These are phyloP conservation scores for Juncus inflexus DNA, from an alignment of 176 grass and related monocot genomes.

Conservation along the genomic window DNA sequence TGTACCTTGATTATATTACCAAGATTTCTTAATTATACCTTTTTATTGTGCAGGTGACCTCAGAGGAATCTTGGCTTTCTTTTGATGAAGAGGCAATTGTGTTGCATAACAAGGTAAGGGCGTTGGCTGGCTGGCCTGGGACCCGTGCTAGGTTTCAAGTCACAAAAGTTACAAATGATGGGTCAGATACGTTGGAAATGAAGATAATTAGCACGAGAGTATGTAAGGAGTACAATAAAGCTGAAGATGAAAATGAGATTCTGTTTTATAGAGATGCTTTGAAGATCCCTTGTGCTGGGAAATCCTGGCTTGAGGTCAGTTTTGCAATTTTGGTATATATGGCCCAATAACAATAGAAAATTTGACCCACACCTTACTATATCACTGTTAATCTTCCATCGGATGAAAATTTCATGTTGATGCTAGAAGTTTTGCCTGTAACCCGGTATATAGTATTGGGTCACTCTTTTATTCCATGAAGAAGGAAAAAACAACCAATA, in stretches of 20 bases:
- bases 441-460: no score
- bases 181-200: constrained; percentile 45
- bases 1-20: background rate
- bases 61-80: constrained; percentile 73
- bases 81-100: constrained; percentile 76
- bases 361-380: no score
- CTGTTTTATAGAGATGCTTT: constrained; percentile 60
- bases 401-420: no score
- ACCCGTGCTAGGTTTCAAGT: constrained; percentile 65
- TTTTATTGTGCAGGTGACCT: constrained; percentile 53
- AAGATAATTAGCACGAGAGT: constrained; percentile 76
- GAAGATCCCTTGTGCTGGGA: constrained; percentile 59
- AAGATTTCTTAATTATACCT: background rate
- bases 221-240: constrained; percentile 33
- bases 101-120: constrained; percentile 93
- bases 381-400: no score
- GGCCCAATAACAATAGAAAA: no score
- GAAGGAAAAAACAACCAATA: no score
- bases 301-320: constrained; percentile 76
- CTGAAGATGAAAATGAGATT: constrained; percentile 44
- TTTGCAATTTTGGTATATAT: background rate
- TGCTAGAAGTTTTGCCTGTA: no score
- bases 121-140: constrained; percentile 95
- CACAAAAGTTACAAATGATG: constrained; percentile 38
- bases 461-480: no score